Percentiles rank a stretch among this genome's conserved stretches.
phyloP scores from a whole-genome alignment of 2,329 filamentous ascomycete genomes.

The Xylaria sp. region DNA sequence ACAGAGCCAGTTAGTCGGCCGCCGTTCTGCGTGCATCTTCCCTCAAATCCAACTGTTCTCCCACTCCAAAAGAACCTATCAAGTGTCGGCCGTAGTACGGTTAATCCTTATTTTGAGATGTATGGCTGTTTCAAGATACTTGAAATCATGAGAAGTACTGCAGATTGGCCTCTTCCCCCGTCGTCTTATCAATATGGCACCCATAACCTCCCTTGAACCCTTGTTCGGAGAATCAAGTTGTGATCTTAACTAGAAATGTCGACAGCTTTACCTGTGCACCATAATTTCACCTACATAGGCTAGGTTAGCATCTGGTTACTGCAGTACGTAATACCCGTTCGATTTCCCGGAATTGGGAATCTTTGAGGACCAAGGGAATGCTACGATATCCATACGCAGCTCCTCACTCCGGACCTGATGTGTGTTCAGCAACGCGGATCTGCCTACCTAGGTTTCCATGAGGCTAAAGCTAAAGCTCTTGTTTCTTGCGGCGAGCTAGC shows the following conservation, averaged over 20 bases:
- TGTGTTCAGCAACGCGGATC: slow-evolving; percentile 19
- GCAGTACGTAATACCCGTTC: not conserved
- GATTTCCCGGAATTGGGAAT: slow-evolving; percentile 12
- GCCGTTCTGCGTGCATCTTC: no score
- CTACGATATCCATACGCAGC: slow-evolving; percentile 1
- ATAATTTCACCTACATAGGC: not conserved
- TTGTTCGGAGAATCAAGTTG: slow-evolving; percentile 2
- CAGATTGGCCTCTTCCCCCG: not conserved
- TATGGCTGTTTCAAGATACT: no score
- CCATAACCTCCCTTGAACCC: not conserved
- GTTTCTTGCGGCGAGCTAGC: not conserved
- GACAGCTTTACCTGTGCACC: not conserved
- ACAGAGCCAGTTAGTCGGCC: no score
- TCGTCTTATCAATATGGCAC: not conserved
- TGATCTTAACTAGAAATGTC: slow-evolving; percentile 8
- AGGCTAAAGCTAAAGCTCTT: not conserved
- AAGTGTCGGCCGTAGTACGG: not conserved
- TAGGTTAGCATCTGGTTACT: not conserved
- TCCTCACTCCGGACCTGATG: slow-evolving; percentile 16
- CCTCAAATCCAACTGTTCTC: no score
- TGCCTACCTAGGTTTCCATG: not conserved
- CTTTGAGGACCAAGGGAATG: slow-evolving; percentile 9
- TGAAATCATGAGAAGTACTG: not conserved
- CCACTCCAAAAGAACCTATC: not conserved
- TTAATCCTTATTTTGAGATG: no score